Evolutionary conservation across 352 stramenopile genomes (phyloP), one percentile per base, ranked within the genome.

Genomic region (Proteromonas lacertae): DNA sequence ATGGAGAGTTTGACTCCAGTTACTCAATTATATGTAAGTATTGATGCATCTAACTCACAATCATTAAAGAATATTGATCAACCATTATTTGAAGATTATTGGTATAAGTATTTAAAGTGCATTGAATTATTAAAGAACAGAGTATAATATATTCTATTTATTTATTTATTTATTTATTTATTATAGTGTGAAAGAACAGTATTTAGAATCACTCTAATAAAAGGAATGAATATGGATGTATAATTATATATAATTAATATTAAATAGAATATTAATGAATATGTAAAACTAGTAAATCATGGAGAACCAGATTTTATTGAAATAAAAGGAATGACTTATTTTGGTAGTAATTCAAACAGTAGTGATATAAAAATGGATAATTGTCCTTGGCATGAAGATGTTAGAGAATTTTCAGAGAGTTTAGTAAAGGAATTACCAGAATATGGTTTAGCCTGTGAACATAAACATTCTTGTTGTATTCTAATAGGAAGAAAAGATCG

Each of bases 251-350:
- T 60, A 48, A 46, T 14, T 43, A 8, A 23, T 35, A 44, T 36
- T 40, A 50, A 38, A 32, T 29, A 12, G 19, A 34, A 39, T 32
- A 30, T 48, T n/a, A 25, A 32, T n/a, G n/a, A 42, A 17, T 46
- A 51, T 25, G 29, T 35, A 16, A 32, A 34, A 20, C 45, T 62
- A 10, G 24, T 62, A 7, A 51, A 62, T 32, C 72, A 77, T 25
- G 68, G 66, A 16, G 50, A 73, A 45, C 70, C 71, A 2, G 69
- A 83, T 47, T 73, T 89, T 31, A 87, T 89, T 44, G 71, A 87
- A 52, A 66, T 94, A 34, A 96, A 96, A 60, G 76, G 70, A 8
- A 78, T 96, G 13, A 96, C 82, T 9, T 96, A 93, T 53, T 93
- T n/a, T n/a, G n/a, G 80, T 42, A 81, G 80, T 35, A 93, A 91